Evolutionary conservation across 805 yeast genomes (phyloP).

Genomic region (Priceomyces melissophilus): DNA sequence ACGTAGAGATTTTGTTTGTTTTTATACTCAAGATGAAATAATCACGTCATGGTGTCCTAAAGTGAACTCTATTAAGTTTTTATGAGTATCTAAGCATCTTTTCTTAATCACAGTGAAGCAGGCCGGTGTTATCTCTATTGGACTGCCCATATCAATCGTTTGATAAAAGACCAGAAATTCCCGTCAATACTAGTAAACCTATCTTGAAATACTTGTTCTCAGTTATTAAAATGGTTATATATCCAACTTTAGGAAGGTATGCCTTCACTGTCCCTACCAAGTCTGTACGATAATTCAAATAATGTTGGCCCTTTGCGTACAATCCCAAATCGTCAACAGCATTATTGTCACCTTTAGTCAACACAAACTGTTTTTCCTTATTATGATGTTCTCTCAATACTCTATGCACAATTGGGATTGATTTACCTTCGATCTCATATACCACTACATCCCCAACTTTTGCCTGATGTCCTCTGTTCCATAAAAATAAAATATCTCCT

Average conservation of each 20-base stretch:
- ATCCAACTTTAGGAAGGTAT: conserved; percentile 86
- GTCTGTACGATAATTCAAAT: conserved; percentile 73
- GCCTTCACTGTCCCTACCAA: conserved; percentile 91
- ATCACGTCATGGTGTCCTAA: not conserved
- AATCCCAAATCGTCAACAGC: conserved; percentile 86
- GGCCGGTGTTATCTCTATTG: not conserved
- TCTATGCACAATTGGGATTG: conserved; percentile 95
- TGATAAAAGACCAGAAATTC: conserved; percentile 59
- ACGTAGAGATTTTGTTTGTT: not conserved
- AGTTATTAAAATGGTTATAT: conserved; percentile 84
- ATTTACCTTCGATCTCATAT: conserved; percentile 72
- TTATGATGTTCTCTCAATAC: conserved; percentile 81
- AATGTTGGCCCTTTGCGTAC: conserved; percentile 71
- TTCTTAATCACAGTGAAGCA: not conserved
- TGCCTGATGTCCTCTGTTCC: conserved; percentile 72
- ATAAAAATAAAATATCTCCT: conserved; percentile 87
- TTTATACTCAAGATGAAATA: too few relatives aligned
- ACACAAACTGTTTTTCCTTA: conserved; percentile 57
- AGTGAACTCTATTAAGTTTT: too few relatives aligned
- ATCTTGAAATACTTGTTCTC: conserved; percentile 83
- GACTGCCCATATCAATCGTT: conserved; percentile 14
- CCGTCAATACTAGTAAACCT: conserved; percentile 71
- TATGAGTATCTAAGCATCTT: too few relatives aligned
- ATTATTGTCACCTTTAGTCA: conserved; percentile 97
- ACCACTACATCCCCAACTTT: conserved; percentile 93